phyloP scores from a whole-genome alignment of 495 filamentous ascomycete genomes.

The Friedmanniomyces endolithicus region DNA sequence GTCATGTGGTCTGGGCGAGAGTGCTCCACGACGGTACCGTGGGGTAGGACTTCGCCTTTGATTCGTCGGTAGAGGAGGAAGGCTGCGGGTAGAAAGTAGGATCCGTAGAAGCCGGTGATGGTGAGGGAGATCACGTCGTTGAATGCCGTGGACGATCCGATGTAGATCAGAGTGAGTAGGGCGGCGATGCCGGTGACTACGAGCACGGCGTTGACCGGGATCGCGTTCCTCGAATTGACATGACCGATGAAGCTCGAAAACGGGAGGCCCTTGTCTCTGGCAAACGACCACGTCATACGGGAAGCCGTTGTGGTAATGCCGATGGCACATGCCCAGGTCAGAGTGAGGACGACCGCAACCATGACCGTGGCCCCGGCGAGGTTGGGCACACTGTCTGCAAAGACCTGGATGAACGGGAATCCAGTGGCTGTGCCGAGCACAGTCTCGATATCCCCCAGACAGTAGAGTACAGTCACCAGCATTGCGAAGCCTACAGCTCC shows the following conservation, averaged over 20 bases:
- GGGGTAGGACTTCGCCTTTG: conserved; percentile 9
- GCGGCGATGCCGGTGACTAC: conserved; percentile 8
- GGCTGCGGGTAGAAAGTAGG: conserved; percentile 14
- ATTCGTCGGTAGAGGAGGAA: conserved; percentile 20
- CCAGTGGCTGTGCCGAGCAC: conserved; percentile 39
- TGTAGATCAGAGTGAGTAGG: conserved; percentile 18
- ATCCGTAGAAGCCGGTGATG: conserved; percentile 19
- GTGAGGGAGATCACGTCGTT: conserved; percentile 21
- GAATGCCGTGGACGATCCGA: conserved; percentile 19
- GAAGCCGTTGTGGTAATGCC: conserved; percentile 34
- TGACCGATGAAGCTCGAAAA: conserved; percentile 13
- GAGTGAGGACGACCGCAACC: conserved; percentile 25
- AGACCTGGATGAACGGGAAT: conserved; percentile 44
- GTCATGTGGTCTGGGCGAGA: neutral
- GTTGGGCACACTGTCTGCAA: conserved; percentile 39
- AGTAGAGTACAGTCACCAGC: conserved; percentile 34
- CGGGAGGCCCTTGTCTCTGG: conserved; percentile 28
- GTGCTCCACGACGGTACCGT: conserved; percentile 5
- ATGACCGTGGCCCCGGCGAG: conserved; percentile 43
- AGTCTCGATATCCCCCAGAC: conserved; percentile 35
- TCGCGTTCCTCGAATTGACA: conserved; percentile 9
- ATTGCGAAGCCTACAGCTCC: conserved; percentile 12
- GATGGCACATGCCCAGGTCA: conserved; percentile 28
- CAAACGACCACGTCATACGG: conserved; percentile 36
- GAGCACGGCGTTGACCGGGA: conserved; percentile 16